Evolutionary conservation across 805 yeast genomes (phyloP).

Genomic region (Pichia rugopelliculosa): DNA sequence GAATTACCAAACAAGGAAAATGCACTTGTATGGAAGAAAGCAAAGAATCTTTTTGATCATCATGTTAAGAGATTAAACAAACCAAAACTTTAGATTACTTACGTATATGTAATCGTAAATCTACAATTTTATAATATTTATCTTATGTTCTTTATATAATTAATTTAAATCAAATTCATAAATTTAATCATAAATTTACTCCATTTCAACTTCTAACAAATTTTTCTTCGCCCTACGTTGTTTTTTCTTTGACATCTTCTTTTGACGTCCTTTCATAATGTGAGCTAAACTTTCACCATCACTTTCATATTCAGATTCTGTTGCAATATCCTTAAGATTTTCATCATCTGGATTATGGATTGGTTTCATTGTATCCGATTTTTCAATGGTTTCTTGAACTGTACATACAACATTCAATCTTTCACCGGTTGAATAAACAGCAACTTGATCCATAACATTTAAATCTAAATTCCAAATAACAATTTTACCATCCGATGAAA

Average conservation of each 20-base stretch:
- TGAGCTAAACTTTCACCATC: slow-evolving; percentile 61
- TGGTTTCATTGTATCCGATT: slow-evolving; percentile 55
- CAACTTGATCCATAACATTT: slow-evolving; percentile 62
- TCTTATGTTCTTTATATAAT: too few species aligned
- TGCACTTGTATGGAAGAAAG: slow-evolving; percentile 89
- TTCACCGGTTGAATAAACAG: slow-evolving; percentile 87
- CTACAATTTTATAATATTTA: not conserved
- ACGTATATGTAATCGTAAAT: too few species aligned
- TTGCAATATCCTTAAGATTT: slow-evolving; percentile 33
- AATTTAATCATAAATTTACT: slow-evolving; percentile 42
- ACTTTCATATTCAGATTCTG: slow-evolving; percentile 70
- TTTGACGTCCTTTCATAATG: slow-evolving; percentile 44
- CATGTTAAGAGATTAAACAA: slow-evolving; percentile 68
- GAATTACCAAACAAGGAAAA: slow-evolving; percentile 74
- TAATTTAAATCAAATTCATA: too few species aligned
- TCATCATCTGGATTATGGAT: slow-evolving; percentile 30
- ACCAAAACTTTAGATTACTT: slow-evolving; percentile 30
- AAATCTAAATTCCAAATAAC: slow-evolving; percentile 73
- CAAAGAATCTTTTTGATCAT: slow-evolving; percentile 73
- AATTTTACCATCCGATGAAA: slow-evolving; percentile 88
- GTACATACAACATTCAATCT: slow-evolving; percentile 80
- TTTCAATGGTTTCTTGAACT: slow-evolving; percentile 73
- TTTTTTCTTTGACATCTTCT: slow-evolving; percentile 32
- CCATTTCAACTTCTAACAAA: slow-evolving; percentile 47
- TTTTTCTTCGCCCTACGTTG: slow-evolving; percentile 36